Percentiles rank a stretch among this genome's conserved stretches.
These are phyloP conservation scores for Cornus suecica DNA, from an alignment of 148 eudicot species.

Conservation along the genomic window DNA sequence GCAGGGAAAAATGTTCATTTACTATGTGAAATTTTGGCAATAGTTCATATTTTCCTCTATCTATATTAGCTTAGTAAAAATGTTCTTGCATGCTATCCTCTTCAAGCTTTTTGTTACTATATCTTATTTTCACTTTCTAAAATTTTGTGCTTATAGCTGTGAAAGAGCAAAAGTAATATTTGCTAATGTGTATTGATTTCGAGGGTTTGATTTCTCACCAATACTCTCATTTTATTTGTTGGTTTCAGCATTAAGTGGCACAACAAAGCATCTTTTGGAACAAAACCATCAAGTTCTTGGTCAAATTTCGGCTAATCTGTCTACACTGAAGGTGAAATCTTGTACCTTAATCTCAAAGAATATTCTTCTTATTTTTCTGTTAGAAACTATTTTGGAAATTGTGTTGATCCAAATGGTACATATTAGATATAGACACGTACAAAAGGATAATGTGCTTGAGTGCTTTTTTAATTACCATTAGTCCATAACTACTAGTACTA, in stretches of 20 bases:
- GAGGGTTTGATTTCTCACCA: background rate
- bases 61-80: too few species aligned
- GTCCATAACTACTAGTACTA: too few species aligned
- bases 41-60: background rate
- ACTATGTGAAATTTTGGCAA: background rate
- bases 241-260: conserved; percentile 49
- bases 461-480: background rate
- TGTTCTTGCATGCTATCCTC: background rate
- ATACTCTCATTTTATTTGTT: conserved; percentile 14
- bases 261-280: conserved; percentile 57
- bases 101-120: background rate
- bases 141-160: background rate
- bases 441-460: background rate
- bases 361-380: background rate
- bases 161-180: background rate
- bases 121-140: background rate
- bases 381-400: background rate
- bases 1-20: background rate
- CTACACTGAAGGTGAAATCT: conserved; percentile 44
- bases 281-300: conserved; percentile 51
- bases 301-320: conserved; percentile 56
- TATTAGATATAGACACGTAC: background rate
- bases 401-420: conserved; percentile 6
- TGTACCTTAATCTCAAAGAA: background rate
- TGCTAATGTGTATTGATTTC: background rate